Base-by-base conservation (phyloP, 1,284 basidiomycete species). In the Puccinia polysora region DNA sequence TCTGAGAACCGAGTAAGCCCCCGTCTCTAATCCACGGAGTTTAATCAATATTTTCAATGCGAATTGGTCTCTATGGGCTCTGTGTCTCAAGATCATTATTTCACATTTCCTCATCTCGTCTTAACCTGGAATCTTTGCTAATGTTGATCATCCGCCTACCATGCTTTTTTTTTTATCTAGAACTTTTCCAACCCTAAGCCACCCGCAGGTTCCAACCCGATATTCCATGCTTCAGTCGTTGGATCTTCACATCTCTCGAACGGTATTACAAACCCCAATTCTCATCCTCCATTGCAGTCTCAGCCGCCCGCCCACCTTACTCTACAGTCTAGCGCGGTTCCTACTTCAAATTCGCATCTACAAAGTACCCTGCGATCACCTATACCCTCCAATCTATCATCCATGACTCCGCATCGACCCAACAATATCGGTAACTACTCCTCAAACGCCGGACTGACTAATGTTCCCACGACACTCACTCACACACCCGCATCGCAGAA, bases 171-270 rank as follows among this genome's bases (percentile, higher is more conserved):
- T n/a, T n/a, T n/a, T n/a, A n/a, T n/a, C 15, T 23, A 69, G 65
- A 69, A 45, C 43, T 69, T 69, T 47, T 45, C 65, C 23, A 50
- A 28, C 8, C n/a, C n/a, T n/a, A 69, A 69, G 23, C 32, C 55
- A 18, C 40, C 53, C 25, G 25, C 55, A 20, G 65, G 53, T 38
- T 55, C 52, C 32, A 59, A 56, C 20, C 53, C 34, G 28, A 45
- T 43, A 18, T 69, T 69, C 55, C 36, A 69, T 43, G 55, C 53
- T 23, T 50, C 64, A 28, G 14, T 52, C n/a, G 55, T 69, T 43
- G 65, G 65, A 6, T 59, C 65, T 0, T 69, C 65, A 45, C 65
- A 69, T 69, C 65, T 69, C 32, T 69, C 65, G 5, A 69, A 69
- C 45, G 65, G 65, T 20, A 59, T 62, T 15, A 47, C 38, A 36